These are phyloP conservation scores for Aspergillus floridensis DNA, from an alignment of 2,329 filamentous ascomycete species.

Conservation along the genomic window DNA sequence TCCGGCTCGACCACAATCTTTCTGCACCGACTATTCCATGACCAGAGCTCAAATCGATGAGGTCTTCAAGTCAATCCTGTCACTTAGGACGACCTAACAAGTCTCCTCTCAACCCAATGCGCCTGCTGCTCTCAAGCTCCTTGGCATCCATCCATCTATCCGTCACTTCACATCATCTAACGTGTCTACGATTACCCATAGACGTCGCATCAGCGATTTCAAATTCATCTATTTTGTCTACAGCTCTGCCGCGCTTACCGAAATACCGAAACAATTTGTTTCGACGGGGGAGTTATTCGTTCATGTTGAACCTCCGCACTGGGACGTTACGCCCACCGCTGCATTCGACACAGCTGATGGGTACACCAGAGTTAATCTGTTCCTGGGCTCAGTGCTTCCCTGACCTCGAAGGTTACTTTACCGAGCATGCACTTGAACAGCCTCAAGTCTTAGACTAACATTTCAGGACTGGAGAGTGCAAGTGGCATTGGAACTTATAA, in stretches of 20 bases:
- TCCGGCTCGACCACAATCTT: slow-evolving; percentile 1
- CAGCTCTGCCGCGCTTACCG: background rate
- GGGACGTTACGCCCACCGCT: background rate
- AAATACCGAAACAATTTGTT: background rate
- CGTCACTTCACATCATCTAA: background rate
- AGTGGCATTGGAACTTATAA: background rate
- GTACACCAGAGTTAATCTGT: background rate
- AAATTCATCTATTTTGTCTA: slow-evolving; percentile 1
- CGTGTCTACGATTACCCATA: background rate
- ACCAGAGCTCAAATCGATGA: background rate
- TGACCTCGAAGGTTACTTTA: background rate
- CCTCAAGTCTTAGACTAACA: background rate
- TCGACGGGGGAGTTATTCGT: slow-evolving; percentile 1
- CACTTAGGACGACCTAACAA: background rate
- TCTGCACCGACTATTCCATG: background rate
- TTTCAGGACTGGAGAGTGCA: background rate
- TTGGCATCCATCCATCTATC: background rate
- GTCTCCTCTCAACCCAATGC: background rate
- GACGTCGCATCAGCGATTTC: background rate
- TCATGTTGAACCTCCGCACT: background rate
- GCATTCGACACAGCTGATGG: background rate
- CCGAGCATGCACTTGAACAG: background rate
- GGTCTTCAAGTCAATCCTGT: background rate
- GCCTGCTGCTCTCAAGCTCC: background rate
- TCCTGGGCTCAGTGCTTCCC: background rate